These are phyloP conservation scores for Trypanosoma congolense DNA, from an alignment of 208 protist species.

Conservation along the genomic window DNA sequence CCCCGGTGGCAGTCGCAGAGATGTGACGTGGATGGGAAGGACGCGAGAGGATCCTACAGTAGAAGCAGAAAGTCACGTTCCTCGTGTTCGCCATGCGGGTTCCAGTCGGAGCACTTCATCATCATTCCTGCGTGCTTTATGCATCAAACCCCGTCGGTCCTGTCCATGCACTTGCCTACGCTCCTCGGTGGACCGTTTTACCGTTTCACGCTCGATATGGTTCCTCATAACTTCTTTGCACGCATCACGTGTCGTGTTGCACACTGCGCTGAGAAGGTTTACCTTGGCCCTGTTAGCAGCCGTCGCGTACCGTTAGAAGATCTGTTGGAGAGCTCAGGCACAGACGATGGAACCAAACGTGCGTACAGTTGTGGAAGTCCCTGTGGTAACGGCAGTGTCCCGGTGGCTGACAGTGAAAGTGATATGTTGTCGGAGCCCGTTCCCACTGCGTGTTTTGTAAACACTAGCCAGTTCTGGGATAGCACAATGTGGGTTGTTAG, in stretches of 20 bases:
- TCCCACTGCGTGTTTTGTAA: conserved; percentile 11
- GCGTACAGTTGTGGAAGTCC: background rate
- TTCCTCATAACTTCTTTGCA: conserved; percentile 73
- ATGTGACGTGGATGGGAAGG: no score
- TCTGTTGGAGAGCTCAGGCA: background rate
- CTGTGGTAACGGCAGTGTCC: conserved; percentile 6
- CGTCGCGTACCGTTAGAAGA: conserved; percentile 7
- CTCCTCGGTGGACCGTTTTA: conserved; percentile 78
- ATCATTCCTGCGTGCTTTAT: conserved; percentile 56
- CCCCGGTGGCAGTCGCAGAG: no score
- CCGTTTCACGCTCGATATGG: conserved; percentile 69
- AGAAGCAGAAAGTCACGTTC: background rate
- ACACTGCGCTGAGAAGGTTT: conserved; percentile 36
- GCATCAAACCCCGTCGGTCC: conserved; percentile 34
- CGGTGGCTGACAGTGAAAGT: background rate
- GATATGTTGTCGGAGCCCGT: no score
- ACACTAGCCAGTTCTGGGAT: conserved; percentile 27
- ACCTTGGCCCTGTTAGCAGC: conserved; percentile 38
- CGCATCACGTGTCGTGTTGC: conserved; percentile 54
- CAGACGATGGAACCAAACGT: conserved; percentile 7
- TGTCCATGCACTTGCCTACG: conserved; percentile 46
- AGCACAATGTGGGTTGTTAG: conserved; percentile 22
- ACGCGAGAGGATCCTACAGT: background rate
- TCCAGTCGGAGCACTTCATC: conserved; percentile 43
- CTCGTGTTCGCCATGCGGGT: background rate